Base-by-base conservation (phyloP, 2,329 filamentous ascomycete genomes). In the Botrytis aclada region DNA sequence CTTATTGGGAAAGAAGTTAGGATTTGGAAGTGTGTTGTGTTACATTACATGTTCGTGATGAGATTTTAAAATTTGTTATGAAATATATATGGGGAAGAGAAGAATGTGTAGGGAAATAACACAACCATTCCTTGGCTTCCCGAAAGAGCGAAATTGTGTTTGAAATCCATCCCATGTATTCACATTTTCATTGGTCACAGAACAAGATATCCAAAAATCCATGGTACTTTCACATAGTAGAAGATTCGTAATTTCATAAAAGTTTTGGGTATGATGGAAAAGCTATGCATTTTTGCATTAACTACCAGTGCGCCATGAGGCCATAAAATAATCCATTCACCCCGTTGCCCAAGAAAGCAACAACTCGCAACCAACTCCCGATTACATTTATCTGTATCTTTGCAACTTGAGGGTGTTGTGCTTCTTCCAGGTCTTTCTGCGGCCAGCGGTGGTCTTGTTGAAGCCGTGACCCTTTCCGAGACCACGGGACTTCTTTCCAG, bases 401-500 rank as follows among this genome's bases (percentile, higher is more conserved):
- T 95, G 98, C 85, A 97, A 93, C 83, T 93, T 97, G 85, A 97
- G 92, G 86, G 95, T 99, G 93, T 99, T 99, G 90, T 97, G 94
- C 85, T 93, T 91, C 93, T 97, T 97, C 97, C 96, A 99, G 85
- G 95, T 99, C 94, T 99, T 98, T 90, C 97, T 95, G 86, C 96
- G 91, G 83, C 96, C 96, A 82, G 94, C 93, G 81, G 88, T 89
- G 86, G 96, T 99, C 90, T 99, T 97, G 94, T 95, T 97, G 94
- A 93, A 99, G 83, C 92, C 90, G 88, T 98, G 95, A 82, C 96
- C 96, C 91, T 97, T 97, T 92, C 96, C 96, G 88, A 99, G 92
- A 88, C 97, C 96, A 86, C 96, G 94, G 83, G 94, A 97, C 89
- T 97, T 97, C 95, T 99, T 99, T 91, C 96, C 96, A 80, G 95